These are phyloP conservation scores for Cercophora samala DNA, from an alignment of 495 filamentous ascomycete genomes.

Conservation along the genomic window DNA sequence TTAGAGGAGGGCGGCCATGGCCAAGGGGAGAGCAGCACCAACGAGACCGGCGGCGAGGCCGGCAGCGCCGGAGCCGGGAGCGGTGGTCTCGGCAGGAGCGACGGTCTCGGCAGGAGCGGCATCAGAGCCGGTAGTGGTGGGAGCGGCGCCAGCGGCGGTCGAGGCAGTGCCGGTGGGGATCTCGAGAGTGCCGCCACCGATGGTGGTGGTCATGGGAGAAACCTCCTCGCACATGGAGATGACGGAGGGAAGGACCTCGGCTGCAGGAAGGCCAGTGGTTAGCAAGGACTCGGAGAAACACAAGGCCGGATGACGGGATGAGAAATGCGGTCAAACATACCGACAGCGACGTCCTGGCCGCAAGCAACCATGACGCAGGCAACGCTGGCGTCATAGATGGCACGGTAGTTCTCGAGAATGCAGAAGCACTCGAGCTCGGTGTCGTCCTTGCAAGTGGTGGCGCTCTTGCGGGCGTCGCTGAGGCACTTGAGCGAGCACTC, in stretches of 20 bases:
- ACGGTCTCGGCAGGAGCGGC: not conserved
- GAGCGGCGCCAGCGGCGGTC: not conserved
- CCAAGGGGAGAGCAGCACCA: conserved; percentile 1
- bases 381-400: conserved; percentile 24
- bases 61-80: conserved; percentile 5
- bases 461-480: conserved; percentile 13
- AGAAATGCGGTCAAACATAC: conserved; percentile 10
- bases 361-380: conserved; percentile 26
- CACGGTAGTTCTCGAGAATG: conserved; percentile 25
- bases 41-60: conserved; percentile 8
- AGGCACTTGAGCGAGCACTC: conserved; percentile 30
- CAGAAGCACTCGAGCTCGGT: conserved; percentile 29
- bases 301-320: no score
- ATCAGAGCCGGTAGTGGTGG: conserved; percentile 7
- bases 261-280: conserved; percentile 2
- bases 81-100: not conserved
- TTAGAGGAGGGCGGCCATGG: conserved; percentile 8
- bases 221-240: conserved; percentile 23
- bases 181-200: not conserved
- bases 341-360: conserved; percentile 21
- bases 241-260: conserved; percentile 25
- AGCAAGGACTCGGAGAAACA: not conserved
- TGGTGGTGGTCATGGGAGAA: conserved; percentile 6
- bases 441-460: conserved; percentile 23
- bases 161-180: not conserved